Base-by-base conservation (phyloP, 2,329 filamentous ascomycete genomes). In the Metarhizium album region DNA sequence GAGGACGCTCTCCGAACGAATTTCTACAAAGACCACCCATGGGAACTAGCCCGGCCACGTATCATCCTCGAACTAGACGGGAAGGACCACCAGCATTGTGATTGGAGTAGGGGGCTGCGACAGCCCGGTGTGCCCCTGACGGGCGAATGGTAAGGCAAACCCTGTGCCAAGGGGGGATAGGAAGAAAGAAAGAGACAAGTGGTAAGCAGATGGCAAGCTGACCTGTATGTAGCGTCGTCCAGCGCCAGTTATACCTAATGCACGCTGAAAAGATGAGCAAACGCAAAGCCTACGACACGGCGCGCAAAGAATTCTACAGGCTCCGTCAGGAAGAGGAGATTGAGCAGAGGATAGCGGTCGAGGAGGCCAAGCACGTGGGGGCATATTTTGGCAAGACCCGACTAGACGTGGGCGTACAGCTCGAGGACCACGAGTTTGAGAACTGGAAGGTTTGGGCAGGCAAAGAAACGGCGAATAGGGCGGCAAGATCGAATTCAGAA, bases 21-120 rank as follows among this genome's bases (percentile, higher is more conserved):
- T 27, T 98, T 97, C 72, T 98, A 87, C 73, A 82, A 78, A 62
- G 91, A 98, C 67, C 93, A 98, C 66, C 93, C 93, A 4, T 98
- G 93, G 93, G 93, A 98, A 70, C 73, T 98, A 63, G 93, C 93
- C 18, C 79, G 91, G 55, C 93, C 93, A 50, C 79, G 88, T 58
- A 76, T 95, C 52, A 74, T 98, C 45, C 71, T 97, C 9, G 93
- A 98, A 70, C 74, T 83, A 58, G 86, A 91, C 61, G 93, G 93
- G 49, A 86, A 85, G 64, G 91, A 98, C 63, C 74, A 80, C 48
- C 80, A 84, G 65, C 74, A 71, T 50, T 83, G 82, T 60, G 82
- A 96, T 67, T 97, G 91, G 91, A 86, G 84, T 59, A 82, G 69
- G 60, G 80, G 76, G 23, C 67, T 95, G 58, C 73, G 76, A 59